phyloP scores from a whole-genome alignment of 805 yeast genomes.

The Metschnikowia cubensis region DNA sequence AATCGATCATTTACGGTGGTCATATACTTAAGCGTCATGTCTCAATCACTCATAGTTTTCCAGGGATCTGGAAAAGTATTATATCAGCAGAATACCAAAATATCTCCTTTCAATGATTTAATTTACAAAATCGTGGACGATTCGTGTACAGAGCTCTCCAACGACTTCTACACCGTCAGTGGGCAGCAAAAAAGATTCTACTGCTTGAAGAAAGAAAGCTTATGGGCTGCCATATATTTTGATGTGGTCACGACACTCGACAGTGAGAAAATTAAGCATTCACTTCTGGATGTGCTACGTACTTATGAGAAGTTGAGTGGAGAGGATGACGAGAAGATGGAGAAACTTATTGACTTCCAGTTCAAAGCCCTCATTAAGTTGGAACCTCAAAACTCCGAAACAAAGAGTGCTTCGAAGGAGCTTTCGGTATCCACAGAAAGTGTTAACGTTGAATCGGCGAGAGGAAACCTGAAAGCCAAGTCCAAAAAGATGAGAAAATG shows the following conservation, averaged over 20 bases:
- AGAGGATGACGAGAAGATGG: constrained; percentile 26
- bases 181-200: constrained; percentile 34
- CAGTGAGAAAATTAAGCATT: constrained; percentile 31
- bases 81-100: constrained; percentile 34
- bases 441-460: not conserved
- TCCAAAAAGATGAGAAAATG: constrained; percentile 40
- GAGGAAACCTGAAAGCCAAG: constrained; percentile 8
- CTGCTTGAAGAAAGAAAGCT: constrained; percentile 22
- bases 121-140: constrained; percentile 34
- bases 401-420: too few species aligned
- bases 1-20: not conserved
- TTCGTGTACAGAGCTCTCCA: constrained; percentile 29
- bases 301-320: constrained; percentile 27
- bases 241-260: constrained; percentile 39
- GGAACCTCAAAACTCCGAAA: constrained; percentile 11
- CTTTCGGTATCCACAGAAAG: not conserved
- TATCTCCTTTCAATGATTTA: constrained; percentile 38
- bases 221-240: constrained; percentile 36
- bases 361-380: constrained; percentile 35
- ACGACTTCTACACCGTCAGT: constrained; percentile 30
- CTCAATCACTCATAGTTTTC: constrained; percentile 38
- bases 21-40: constrained; percentile 22
- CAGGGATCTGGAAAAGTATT: constrained; percentile 33
- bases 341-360: constrained; percentile 35
- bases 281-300: constrained; percentile 31